A percentile compares a stretch with the other conserved stretches of the same genome.
phyloP scores from a whole-genome alignment of 2,329 filamentous ascomycete species.

The Elsinoe ampelina region DNA sequence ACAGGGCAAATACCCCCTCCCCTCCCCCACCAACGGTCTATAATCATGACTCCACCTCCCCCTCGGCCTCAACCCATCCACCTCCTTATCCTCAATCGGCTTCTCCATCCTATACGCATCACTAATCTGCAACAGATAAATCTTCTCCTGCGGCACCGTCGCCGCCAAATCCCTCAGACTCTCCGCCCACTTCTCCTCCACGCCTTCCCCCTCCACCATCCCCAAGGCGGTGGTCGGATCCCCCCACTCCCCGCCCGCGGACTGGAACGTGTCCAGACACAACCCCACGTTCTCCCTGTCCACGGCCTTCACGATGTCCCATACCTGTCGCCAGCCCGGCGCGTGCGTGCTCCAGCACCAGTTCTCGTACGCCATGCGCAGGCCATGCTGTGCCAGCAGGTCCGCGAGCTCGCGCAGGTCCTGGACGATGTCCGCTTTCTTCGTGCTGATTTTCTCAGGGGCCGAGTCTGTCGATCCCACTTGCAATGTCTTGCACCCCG shows the following conservation, averaged over 20 bases:
- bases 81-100: conserved; percentile 42
- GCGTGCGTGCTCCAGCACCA: conserved; percentile 73
- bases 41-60: conserved; percentile 64
- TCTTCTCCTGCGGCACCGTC: conserved; percentile 57
- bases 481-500: conserved; percentile 62
- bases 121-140: conserved; percentile 64
- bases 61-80: conserved; percentile 49
- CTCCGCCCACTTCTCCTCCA: conserved; percentile 33
- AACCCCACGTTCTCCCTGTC: conserved; percentile 59
- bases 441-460: conserved; percentile 41
- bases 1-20: conserved; percentile 62
- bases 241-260: conserved; percentile 61
- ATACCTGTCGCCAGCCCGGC: conserved; percentile 58
- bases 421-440: conserved; percentile 43
- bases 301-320: conserved; percentile 56
- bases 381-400: conserved; percentile 47
- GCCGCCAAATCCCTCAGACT: conserved; percentile 49
- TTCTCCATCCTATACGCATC: conserved; percentile 58
- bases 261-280: conserved; percentile 72
- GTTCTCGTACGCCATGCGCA: conserved; percentile 66
- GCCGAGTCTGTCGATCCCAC: conserved; percentile 57
- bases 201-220: conserved; percentile 2
- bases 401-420: conserved; percentile 59
- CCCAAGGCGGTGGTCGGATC: conserved; percentile 59
- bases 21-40: conserved; percentile 59